Evolutionary conservation across 2,329 filamentous ascomycete species (phyloP).

Genomic region (Ceratocystis eucalypticola): DNA sequence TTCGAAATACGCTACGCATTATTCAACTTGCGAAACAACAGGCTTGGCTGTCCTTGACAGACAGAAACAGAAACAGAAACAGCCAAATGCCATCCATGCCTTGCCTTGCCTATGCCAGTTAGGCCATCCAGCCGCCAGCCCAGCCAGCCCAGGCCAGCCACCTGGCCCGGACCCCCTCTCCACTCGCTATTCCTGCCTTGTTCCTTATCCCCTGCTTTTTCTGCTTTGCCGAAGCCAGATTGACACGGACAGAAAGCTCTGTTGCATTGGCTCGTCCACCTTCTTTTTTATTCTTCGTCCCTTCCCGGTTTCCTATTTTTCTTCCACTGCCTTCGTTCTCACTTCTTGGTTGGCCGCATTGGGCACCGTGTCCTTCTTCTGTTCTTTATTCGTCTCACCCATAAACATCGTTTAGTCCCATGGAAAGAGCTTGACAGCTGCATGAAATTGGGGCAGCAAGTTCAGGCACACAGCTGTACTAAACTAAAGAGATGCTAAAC

Average conservation of each 20-base stretch:
- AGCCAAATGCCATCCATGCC: not conserved
- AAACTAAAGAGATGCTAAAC: not conserved
- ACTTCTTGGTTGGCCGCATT: not conserved
- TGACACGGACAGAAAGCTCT: not conserved
- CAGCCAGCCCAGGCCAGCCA: not conserved
- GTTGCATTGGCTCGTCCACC: not conserved
- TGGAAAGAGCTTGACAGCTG: not conserved
- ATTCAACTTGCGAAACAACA: not conserved
- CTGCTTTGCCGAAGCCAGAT: not conserved
- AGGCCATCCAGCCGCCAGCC: not conserved
- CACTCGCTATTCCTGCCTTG: not conserved
- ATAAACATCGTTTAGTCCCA: not conserved
- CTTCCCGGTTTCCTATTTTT: not conserved
- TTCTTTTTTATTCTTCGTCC: not conserved
- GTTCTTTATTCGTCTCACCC: slow-evolving; percentile 8
- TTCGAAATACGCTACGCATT: not conserved
- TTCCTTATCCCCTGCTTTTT: not conserved
- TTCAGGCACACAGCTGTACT: not conserved
- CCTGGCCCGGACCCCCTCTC: not conserved
- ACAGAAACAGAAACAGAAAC: slow-evolving; percentile 9
- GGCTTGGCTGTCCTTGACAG: not conserved
- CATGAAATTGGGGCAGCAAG: not conserved
- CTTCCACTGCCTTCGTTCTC: not conserved
- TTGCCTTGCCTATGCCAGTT: not conserved
- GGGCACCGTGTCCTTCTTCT: not conserved